Evolutionary conservation across 78 protist genomes (phyloP), one percentile per base, ranked within the genome.

Genomic region (Tieghemostelium lacteum): DNA sequence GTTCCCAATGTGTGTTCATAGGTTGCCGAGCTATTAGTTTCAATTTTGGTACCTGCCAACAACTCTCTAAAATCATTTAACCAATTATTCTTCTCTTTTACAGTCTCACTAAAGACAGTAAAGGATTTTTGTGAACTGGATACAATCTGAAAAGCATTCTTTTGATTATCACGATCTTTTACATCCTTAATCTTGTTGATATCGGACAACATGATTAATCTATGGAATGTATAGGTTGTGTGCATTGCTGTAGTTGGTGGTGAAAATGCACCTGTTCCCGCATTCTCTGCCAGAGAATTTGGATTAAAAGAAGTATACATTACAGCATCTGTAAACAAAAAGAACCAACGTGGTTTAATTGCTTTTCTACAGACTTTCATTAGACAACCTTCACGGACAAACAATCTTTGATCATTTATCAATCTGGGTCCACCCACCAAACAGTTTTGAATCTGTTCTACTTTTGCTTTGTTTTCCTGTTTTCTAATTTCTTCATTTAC

Each of bases 311-410:
- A 66, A 54, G 86, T 26, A 62, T 88, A 88, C 54, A 88, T 71
- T 29, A 88, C 28, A 3, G 66, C 55, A 71, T 88, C 93, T 2
- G 93, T 75, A 37, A 88, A 88, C 22, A 88, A 62, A 29, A 75
- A 75, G 33, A 88, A 69, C 87, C 86, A 88, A 37, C 93, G 33
- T 19, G 64, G 49, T 66, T 88, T 88, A 42, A 58, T 50, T 5
- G 39, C 76, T n/a, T 88, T 88, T 45, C 93, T 67, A 50, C 93
- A 88, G 16, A 88, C 93, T 28, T 88, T 88, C 85, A 70, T 70
- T 73, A 88, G n/a, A 0, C 54, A 33, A 24, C 93, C 93, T 33
- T 88, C 93, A 49, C 93, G 67, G 17, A 88, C 85, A 64, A 88
- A 88, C 4, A 70, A 60, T 33, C 93, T 61, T 24, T n/a, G n/a